Conservation (phyloP, 768 basidiomycete genomes). For the Exidia glandulosa region DNA sequence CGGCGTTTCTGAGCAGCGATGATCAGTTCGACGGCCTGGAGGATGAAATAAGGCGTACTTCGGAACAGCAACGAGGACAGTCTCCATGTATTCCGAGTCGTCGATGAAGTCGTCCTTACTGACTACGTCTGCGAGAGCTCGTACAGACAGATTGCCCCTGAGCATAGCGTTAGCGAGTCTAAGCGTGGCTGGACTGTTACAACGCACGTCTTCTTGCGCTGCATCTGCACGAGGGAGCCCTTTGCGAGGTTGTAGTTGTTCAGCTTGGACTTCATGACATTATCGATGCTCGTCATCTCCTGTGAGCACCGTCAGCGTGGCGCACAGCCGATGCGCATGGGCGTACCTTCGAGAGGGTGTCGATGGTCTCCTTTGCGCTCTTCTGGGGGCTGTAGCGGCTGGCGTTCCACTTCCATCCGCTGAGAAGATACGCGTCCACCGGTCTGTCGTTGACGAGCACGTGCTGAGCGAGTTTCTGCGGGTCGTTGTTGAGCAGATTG, state of each 20-base stretch:
- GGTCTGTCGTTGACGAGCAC: constrained; percentile 67
- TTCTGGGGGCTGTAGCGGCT: constrained; percentile 80
- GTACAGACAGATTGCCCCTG: constrained; percentile 91
- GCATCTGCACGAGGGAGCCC: constrained; percentile 81
- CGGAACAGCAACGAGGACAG: constrained; percentile 85
- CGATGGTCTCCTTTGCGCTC: constrained; percentile 74
- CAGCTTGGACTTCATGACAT: constrained; percentile 83
- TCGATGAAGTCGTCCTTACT: constrained; percentile 69
- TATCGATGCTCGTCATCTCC: constrained; percentile 95
- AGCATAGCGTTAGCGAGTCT: constrained; percentile 1
- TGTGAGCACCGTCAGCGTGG: constrained; percentile 18
- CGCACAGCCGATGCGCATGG: neutral
- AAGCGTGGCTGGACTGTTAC: constrained; percentile 4
- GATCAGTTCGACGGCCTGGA: constrained; percentile 2
- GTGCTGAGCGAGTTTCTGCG: constrained; percentile 62
- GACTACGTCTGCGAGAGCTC: constrained; percentile 78
- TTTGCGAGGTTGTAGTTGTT: constrained; percentile 91
- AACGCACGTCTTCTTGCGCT: constrained; percentile 83
- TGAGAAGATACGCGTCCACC: constrained; percentile 70
- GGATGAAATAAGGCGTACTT: constrained; percentile 42
- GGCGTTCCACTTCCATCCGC: constrained; percentile 87
- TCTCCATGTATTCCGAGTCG: constrained; percentile 91
- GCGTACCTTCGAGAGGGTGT: constrained; percentile 72
- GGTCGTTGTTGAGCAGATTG: constrained; percentile 81
- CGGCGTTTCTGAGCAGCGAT: constrained; percentile 44